Percentiles rank a stretch among this genome's conserved stretches.
These are phyloP conservation scores for Strobilomyces confusus DNA, from an alignment of 768 basidiomycete species.

Conservation along the genomic window DNA sequence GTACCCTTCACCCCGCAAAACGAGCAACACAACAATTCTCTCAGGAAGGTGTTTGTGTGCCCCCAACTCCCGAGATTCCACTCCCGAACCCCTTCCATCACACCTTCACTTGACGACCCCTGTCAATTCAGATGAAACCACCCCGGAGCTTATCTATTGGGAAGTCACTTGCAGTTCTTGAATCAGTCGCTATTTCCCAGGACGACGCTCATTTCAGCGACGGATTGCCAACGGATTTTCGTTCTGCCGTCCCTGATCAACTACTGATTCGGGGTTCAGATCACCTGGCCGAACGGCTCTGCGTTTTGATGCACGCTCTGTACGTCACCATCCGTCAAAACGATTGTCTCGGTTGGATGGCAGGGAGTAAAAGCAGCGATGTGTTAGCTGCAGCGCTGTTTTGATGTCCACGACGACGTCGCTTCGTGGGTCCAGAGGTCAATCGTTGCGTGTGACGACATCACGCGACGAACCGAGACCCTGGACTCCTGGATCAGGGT, in stretches of 20 bases:
- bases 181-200: background rate
- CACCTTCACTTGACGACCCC: conserved; percentile 35
- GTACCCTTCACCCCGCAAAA: conserved; percentile 8
- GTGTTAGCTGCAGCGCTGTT: conserved; percentile 51
- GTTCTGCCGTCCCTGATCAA: background rate
- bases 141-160: conserved; percentile 25
- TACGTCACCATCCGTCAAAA: conserved; percentile 67
- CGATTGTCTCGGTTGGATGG: conserved; percentile 70
- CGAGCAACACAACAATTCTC: conserved; percentile 9
- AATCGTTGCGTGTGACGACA: conserved; percentile 48
- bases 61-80: conserved; percentile 33
- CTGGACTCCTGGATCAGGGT: conserved; percentile 76
- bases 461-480: conserved; percentile 52
- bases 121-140: conserved; percentile 28
- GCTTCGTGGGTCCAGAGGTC: conserved; percentile 65
- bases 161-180: conserved; percentile 17
- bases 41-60: conserved; percentile 1
- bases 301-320: conserved; percentile 65
- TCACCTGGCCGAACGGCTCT: conserved; percentile 77
- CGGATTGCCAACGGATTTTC: background rate
- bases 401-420: conserved; percentile 57
- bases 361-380: conserved; percentile 32
- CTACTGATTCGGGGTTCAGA: conserved; percentile 48
- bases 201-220: conserved; percentile 3
- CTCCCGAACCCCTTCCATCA: conserved; percentile 30